Percentiles rank a stretch among this genome's conserved stretches.
Conservation (phyloP, 106 monocot species). For the Dioscorea zingiberensis region DNA sequence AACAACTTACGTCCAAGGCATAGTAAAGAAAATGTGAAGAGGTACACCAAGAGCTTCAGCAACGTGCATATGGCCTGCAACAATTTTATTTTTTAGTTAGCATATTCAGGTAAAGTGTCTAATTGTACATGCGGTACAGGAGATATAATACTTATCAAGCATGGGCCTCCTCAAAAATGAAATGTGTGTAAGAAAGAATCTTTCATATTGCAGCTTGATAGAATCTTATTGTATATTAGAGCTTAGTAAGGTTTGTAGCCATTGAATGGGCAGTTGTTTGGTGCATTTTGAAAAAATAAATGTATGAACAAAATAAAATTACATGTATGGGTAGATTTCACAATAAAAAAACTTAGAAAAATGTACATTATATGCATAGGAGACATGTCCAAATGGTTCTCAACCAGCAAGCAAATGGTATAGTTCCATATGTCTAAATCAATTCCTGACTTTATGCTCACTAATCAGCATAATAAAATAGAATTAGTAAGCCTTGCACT, state of each 20-base stretch:
- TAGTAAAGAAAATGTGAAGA: slow-evolving; percentile 94
- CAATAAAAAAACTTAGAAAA: neutral
- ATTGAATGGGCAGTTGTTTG: no score
- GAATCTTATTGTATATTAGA: no score
- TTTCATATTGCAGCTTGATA: no score
- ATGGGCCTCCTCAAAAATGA: no score
- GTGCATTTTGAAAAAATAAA: no score
- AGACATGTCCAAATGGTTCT: neutral
- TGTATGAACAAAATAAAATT: no score
- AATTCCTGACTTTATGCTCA: no score
- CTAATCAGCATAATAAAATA: no score
- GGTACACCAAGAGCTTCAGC: slow-evolving; percentile 97
- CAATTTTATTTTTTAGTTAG: neutral
- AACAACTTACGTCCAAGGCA: slow-evolving; percentile 99
- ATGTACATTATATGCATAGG: neutral
- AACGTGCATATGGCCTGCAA: slow-evolving; percentile 87
- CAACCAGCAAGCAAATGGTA: neutral
- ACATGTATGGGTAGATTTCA: neutral
- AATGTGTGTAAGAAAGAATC: no score
- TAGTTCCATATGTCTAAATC: no score
- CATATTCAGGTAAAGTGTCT: neutral
- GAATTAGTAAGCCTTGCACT: no score
- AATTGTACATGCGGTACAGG: neutral
- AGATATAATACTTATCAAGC: neutral
- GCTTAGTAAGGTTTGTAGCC: no score